phyloP scores from a whole-genome alignment of 1,284 basidiomycete genomes.

The Heimioporus punctisporus region DNA sequence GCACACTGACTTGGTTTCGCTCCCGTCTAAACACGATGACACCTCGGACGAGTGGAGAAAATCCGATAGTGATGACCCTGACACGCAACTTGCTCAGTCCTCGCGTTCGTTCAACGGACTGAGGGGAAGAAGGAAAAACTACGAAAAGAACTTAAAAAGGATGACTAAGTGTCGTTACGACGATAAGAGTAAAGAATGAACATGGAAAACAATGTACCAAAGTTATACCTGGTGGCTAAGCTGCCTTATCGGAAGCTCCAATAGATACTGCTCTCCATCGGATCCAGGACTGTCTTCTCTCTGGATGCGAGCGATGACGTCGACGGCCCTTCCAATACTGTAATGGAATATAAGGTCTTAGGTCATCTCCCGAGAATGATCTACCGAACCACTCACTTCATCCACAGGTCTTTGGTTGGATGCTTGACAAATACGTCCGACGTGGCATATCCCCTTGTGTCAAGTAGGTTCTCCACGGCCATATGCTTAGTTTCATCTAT shows the following conservation, averaged over 20 bases:
- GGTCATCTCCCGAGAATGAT: neutral
- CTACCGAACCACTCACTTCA: conserved; percentile 12
- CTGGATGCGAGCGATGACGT: conserved; percentile 30
- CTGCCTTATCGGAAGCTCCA: too few relatives aligned
- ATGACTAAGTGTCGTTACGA: too few relatives aligned
- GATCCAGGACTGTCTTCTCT: conserved; percentile 34
- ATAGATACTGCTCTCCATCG: conserved; percentile 32
- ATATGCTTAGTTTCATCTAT: conserved; percentile 6
- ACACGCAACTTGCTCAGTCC: too few relatives aligned
- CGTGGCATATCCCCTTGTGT: conserved; percentile 28
- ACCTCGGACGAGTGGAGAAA: conserved; percentile 11
- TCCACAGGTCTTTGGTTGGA: conserved; percentile 32
- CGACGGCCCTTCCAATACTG: conserved; percentile 29
- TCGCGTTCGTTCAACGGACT: too few relatives aligned
- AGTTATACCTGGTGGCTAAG: too few relatives aligned
- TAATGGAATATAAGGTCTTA: neutral
- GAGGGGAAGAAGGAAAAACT: too few relatives aligned
- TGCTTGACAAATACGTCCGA: conserved; percentile 28
- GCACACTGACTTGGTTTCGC: conserved; percentile 39
- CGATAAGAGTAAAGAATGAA: too few relatives aligned
- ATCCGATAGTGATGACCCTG: too few relatives aligned
- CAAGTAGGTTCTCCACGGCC: conserved; percentile 31
- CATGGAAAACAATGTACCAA: too few relatives aligned
- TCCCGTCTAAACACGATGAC: conserved; percentile 43
- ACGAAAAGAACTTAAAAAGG: too few relatives aligned